These are phyloP conservation scores for Usnea hakonensis DNA, from an alignment of 495 filamentous ascomycete species.

Conservation along the genomic window DNA sequence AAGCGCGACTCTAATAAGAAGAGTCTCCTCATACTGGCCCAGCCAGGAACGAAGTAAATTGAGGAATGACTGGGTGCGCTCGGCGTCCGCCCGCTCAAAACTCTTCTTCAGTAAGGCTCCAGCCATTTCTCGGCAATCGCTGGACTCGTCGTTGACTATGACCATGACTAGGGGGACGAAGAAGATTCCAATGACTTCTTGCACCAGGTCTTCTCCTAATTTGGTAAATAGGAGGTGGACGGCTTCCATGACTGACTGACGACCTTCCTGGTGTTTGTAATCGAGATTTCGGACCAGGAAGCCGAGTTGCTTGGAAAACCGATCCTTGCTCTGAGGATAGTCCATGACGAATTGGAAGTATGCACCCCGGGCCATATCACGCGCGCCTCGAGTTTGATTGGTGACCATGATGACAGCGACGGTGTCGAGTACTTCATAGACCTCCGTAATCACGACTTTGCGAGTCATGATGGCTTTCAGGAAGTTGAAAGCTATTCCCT, in stretches of 20 bases:
- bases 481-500: conserved; percentile 90
- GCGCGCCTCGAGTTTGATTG: conserved; percentile 76
- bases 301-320: conserved; percentile 78
- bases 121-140: conserved; percentile 78
- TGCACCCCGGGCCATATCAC: conserved; percentile 77
- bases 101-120: conserved; percentile 68
- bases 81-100: conserved; percentile 70
- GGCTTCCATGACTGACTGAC: conserved; percentile 85
- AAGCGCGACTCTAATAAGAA: conserved; percentile 62
- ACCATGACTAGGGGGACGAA: conserved; percentile 82
- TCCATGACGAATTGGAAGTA: conserved; percentile 93
- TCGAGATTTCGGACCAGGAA: conserved; percentile 88
- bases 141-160: conserved; percentile 78
- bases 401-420: conserved; percentile 93
- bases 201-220: conserved; percentile 66
- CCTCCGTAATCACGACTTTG: conserved; percentile 73
- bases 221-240: conserved; percentile 77
- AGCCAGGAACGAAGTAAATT: conserved; percentile 68
- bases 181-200: conserved; percentile 71
- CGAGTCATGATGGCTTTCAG: conserved; percentile 74
- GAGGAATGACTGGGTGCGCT: conserved; percentile 60
- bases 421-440: conserved; percentile 85
- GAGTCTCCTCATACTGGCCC: conserved; percentile 57
- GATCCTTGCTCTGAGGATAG: conserved; percentile 82
- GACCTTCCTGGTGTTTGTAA: conserved; percentile 78